Evolutionary conservation across 2,329 filamentous ascomycete genomes (phyloP), one percentile per base, ranked within the genome.

Genomic region (Ceratocystis destructans): DNA sequence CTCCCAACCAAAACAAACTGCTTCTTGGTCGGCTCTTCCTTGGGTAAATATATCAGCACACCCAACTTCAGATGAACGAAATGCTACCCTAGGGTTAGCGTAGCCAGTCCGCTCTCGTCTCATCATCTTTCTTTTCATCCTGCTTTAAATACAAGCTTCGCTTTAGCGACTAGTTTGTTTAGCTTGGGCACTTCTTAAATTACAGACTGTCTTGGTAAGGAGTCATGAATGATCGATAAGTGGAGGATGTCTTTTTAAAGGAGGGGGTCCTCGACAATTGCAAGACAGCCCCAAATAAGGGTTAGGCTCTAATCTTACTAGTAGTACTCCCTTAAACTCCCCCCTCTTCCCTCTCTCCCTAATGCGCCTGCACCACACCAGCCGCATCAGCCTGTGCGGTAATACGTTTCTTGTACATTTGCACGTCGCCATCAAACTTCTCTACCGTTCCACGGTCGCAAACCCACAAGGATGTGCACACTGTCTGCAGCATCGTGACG

Each of bases 361-460:
- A 85, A 73, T 86, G 83, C 62, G 80, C 80, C 74, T 85, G 84
- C 66, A 92, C 94, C 53, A 96, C 92, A 71, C 94, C 94, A 61
- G 88, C 86, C 65, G 87, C 87, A 75, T 96, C 87, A 25, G 93
- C 93, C 78, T 96, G 92, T 15, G 89, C 87, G 20, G 85, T 84
- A 73, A 99, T 96, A 76, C 89, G 87, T 84, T 92, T 96, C 87
- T 99, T 99, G 80, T 99, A 99, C 69, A 89, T 87, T 77, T 96
- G 89, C 64, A 99, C 92, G 72, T 95, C 92, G 44, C 94, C 94
- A 69, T 88, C 86, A 78, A 99, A 99, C 79, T 96, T 92, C 82
- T 96, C 90, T 22, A 99, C 92, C 1, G 87, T 94, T 8, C 94
- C 94, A 68, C 87, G 81, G 75, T 99, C 94, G 73, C 94, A 99